phyloP scores from a whole-genome alignment of 805 yeast genomes.

The Martiniozyma abietophila region DNA sequence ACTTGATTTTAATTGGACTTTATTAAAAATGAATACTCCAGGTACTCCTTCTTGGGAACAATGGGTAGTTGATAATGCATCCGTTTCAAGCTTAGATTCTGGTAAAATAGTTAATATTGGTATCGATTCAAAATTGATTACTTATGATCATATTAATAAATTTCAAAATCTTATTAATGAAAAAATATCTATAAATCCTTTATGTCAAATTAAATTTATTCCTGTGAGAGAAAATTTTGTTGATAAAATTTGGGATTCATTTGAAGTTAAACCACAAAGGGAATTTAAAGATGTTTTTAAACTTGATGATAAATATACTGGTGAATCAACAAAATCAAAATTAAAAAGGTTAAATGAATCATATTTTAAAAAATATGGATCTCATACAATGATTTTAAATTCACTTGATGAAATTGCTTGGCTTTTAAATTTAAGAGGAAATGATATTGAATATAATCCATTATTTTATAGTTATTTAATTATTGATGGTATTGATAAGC shows the following conservation, averaged over 20 bases:
- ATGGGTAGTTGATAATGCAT: constrained; percentile 45
- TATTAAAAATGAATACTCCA: constrained; percentile 42
- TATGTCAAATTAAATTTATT: constrained; percentile 32
- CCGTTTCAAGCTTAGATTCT: constrained; percentile 39
- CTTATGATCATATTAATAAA: constrained; percentile 28
- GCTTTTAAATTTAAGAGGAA: constrained; percentile 69
- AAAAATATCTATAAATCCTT: constrained; percentile 17
- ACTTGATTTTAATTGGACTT: constrained; percentile 50
- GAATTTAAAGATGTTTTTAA: constrained; percentile 39
- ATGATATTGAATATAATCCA: constrained; percentile 47
- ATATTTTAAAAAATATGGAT: constrained; percentile 26
- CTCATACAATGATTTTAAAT: constrained; percentile 28
- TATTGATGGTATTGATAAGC: constrained; percentile 29
- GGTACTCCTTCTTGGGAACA: constrained; percentile 49
- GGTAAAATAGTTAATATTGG: constrained; percentile 28
- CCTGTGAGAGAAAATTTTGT: constrained; percentile 40
- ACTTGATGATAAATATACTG: constrained; percentile 49
- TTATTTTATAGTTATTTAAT: constrained; percentile 43
- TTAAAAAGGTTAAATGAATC: constrained; percentile 34
- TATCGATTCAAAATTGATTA: constrained; percentile 42
- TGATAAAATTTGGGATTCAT: constrained; percentile 39
- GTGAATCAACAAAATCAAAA: constrained; percentile 55
- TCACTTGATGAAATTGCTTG: constrained; percentile 84
- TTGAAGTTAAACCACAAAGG: constrained; percentile 56
- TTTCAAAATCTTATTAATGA: constrained; percentile 27